phyloP scores from a whole-genome alignment of 306 rosid species.

The Quillaja saponaria region DNA sequence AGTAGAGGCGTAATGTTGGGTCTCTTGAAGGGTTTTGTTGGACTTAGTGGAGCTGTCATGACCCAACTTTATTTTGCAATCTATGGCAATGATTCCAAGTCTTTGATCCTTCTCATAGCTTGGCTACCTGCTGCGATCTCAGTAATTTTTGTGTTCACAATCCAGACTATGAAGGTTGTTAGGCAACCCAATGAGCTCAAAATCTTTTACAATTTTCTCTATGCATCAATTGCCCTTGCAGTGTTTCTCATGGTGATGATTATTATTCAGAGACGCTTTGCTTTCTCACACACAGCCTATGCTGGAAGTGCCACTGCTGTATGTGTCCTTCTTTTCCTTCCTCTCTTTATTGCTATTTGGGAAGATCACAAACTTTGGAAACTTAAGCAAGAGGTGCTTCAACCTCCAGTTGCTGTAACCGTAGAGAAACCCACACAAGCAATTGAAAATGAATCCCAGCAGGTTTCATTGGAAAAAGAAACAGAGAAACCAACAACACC shows the following conservation, averaged over 20 bases:
- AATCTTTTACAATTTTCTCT: conserved; percentile 44
- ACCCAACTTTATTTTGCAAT: conserved; percentile 50
- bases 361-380: conserved; percentile 40
- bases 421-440: conserved; percentile 5
- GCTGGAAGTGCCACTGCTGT: conserved; percentile 30
- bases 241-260: conserved; percentile 39
- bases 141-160: conserved; percentile 38
- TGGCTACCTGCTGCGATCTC: conserved; percentile 58
- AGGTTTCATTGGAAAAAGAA: neutral
- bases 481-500: neutral
- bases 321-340: conserved; percentile 34
- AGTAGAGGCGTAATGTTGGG: conserved; percentile 55
- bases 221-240: conserved; percentile 43
- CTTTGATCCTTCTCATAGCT: conserved; percentile 49
- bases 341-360: conserved; percentile 32
- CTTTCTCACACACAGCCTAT: conserved; percentile 36
- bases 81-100: conserved; percentile 44
- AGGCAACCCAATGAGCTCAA: conserved; percentile 36
- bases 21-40: conserved; percentile 51
- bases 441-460: neutral
- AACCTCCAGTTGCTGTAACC: conserved; percentile 5
- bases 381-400: conserved; percentile 1
- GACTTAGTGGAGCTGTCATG: conserved; percentile 57
- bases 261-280: conserved; percentile 23
- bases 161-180: conserved; percentile 31